These are phyloP conservation scores for Phialocephala subalpina DNA, from an alignment of 2,329 filamentous ascomycete genomes.

Conservation along the genomic window DNA sequence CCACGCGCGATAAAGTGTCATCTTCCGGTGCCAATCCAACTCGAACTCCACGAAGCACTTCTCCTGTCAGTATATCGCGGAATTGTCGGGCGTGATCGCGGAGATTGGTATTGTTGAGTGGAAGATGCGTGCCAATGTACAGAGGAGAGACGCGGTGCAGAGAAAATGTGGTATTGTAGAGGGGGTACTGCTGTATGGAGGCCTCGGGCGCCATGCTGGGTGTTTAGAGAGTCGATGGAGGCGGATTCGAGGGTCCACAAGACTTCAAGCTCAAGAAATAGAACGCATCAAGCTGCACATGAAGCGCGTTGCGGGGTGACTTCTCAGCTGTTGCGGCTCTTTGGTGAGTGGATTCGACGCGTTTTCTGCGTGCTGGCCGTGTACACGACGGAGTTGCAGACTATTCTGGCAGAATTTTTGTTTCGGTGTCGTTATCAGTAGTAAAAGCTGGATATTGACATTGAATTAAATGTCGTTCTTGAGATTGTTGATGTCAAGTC, in stretches of 20 bases:
- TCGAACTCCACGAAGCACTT: conserved; percentile 54
- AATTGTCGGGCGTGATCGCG: conserved; percentile 49
- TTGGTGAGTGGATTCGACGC: not conserved
- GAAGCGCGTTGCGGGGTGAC: conserved; percentile 10
- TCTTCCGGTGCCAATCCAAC: conserved; percentile 49
- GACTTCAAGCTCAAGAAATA: not conserved
- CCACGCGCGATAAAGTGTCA: conserved; percentile 46
- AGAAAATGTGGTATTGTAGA: conserved; percentile 54
- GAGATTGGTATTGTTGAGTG: conserved; percentile 46
- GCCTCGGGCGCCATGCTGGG: conserved; percentile 29
- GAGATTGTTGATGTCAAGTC: not conserved
- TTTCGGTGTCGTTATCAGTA: not conserved
- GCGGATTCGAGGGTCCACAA: not conserved
- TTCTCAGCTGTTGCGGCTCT: not conserved
- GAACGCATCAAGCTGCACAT: not conserved
- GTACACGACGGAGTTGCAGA: not conserved
- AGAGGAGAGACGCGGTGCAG: conserved; percentile 56
- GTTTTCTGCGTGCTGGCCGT: not conserved
- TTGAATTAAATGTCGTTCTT: not conserved
- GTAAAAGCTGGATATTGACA: not conserved
- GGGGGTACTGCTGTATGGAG: conserved; percentile 45
- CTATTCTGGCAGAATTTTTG: too few species aligned
- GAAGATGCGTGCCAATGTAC: conserved; percentile 46
- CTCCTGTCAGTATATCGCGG: conserved; percentile 52
- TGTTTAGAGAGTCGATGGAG: not conserved